Conservation (phyloP, 140 eudicot species). For the Cichorium intybus region DNA sequence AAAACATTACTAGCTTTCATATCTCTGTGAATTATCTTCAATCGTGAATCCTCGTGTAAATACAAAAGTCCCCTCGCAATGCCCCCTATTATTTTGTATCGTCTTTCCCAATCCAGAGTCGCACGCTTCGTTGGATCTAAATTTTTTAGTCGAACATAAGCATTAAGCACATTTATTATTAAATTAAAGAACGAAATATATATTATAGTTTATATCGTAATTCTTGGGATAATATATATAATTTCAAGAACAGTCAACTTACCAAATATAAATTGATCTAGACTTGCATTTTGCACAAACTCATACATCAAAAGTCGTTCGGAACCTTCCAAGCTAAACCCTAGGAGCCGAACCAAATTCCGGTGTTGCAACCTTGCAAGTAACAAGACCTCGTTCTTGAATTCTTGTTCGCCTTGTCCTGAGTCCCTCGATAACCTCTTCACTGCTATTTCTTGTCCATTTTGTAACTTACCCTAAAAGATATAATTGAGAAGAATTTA, state of each 20-base stretch:
- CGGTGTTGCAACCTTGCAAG: conserved; percentile 46
- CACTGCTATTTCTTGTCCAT: conserved; percentile 63
- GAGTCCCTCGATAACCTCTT: conserved; percentile 53
- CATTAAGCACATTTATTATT: neutral
- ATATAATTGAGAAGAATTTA: neutral
- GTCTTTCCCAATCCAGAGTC: conserved; percentile 42
- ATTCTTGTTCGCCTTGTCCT: conserved; percentile 50
- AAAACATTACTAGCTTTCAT: conserved; percentile 59
- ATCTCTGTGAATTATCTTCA: conserved; percentile 60
- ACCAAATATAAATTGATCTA: conserved; percentile 43
- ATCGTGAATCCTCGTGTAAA: conserved; percentile 61
- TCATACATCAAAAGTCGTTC: conserved; percentile 52
- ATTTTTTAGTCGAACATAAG: neutral
- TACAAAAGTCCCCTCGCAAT: conserved; percentile 58
- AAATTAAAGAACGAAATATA: neutral
- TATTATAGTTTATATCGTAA: neutral
- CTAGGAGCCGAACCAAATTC: conserved; percentile 45
- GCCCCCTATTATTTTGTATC: conserved; percentile 47
- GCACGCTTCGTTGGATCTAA: conserved; percentile 35
- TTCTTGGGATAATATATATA: neutral
- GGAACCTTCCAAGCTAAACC: conserved; percentile 35
- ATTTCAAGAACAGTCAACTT: neutral
- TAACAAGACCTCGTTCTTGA: conserved; percentile 49
- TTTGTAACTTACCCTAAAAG: conserved; percentile 45
- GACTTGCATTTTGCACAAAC: conserved; percentile 45